These are phyloP conservation scores for Casuarina equisetifolia DNA, from an alignment of 306 rosid genomes.

Conservation along the genomic window DNA sequence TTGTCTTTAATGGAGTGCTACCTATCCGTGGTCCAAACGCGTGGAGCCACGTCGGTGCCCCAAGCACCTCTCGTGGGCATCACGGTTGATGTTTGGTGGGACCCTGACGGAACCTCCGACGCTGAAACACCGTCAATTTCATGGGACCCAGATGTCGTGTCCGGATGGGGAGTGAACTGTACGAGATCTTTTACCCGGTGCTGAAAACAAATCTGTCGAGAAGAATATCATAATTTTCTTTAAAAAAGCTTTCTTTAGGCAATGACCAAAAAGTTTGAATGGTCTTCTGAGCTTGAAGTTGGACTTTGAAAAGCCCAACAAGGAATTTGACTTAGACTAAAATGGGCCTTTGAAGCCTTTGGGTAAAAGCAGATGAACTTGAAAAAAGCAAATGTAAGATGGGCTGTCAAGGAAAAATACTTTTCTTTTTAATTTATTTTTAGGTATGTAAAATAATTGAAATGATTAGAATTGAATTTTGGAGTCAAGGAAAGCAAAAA, in stretches of 20 bases:
- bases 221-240: too few relatives aligned
- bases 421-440: too few relatives aligned
- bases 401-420: not conserved
- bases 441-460: too few relatives aligned
- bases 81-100: not conserved
- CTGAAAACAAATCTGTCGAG: too few relatives aligned
- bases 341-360: not conserved
- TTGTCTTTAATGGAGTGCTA: not conserved
- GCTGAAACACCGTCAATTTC: constrained; percentile 12
- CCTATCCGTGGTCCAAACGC: constrained; percentile 1
- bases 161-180: not conserved
- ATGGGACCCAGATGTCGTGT: not conserved
- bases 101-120: constrained; percentile 15
- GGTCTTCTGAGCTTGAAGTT: too few relatives aligned
- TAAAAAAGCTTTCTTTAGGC: too few relatives aligned
- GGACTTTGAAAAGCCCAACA: not conserved
- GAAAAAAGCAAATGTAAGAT: too few relatives aligned
- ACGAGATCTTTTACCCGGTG: not conserved
- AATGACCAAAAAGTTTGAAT: too few relatives aligned
- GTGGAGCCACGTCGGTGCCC: constrained; percentile 26
- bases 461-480: too few relatives aligned
- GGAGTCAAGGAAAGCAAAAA: too few relatives aligned
- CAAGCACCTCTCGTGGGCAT: constrained; percentile 25
- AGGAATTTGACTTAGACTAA: not conserved
- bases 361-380: not conserved